These are phyloP conservation scores for Hypoxylon sp. DNA, from an alignment of 2,329 filamentous ascomycete genomes.

Conservation along the genomic window DNA sequence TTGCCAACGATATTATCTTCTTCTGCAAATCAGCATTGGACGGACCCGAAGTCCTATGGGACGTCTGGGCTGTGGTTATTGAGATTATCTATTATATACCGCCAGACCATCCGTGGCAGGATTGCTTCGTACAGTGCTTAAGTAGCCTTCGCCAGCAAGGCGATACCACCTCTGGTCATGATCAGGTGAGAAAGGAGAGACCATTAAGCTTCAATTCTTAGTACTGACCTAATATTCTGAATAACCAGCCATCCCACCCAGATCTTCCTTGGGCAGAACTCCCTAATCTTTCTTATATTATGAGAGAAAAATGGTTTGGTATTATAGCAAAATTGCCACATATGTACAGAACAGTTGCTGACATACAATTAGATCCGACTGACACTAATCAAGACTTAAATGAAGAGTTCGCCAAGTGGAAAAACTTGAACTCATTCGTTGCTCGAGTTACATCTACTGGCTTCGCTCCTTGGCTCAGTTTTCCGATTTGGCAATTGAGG, in stretches of 20 bases:
- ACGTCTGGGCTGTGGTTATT: background rate
- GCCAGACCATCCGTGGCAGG: background rate
- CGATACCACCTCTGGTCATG: background rate
- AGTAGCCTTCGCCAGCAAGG: background rate
- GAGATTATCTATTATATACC: background rate
- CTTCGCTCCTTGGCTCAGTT: slow-evolving; percentile 6
- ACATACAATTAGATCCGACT: background rate
- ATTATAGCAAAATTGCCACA: background rate
- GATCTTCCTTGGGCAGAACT: background rate
- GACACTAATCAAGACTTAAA: background rate
- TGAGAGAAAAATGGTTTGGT: background rate
- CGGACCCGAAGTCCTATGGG: background rate
- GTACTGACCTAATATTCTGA: background rate
- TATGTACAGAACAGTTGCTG: background rate
- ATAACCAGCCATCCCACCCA: background rate
- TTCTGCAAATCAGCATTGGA: background rate
- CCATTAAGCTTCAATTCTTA: background rate
- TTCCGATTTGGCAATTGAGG: slow-evolving; percentile 19
- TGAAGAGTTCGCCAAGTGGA: slow-evolving; percentile 9
- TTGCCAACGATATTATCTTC: background rate
- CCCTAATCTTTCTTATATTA: background rate
- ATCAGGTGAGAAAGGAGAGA: background rate
- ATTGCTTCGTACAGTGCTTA: background rate
- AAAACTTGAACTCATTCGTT: slow-evolving; percentile 23
- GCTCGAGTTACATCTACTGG: slow-evolving; percentile 7